Evolutionary conservation across 2,329 filamentous ascomycete genomes (phyloP).

Genomic region (Ascochyta rabiei): DNA sequence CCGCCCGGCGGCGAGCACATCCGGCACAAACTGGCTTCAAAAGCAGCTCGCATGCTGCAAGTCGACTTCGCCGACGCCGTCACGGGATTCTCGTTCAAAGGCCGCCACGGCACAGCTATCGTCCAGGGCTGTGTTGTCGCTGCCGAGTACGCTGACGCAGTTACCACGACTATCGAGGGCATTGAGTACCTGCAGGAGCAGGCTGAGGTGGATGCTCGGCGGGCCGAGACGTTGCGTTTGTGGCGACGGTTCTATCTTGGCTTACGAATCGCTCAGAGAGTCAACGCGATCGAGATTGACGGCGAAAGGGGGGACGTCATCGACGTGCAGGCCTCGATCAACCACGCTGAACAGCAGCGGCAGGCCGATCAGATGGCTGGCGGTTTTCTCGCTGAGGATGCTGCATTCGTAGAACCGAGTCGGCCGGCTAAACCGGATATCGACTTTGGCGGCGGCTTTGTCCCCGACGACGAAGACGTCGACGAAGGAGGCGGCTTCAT

Average conservation of each 20-base stretch:
- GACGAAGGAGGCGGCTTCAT: conserved; percentile 15
- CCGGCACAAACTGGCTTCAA: conserved; percentile 63
- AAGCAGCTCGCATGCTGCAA: conserved; percentile 75
- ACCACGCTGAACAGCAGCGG: conserved; percentile 34
- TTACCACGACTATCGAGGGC: conserved; percentile 71
- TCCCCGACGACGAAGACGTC: conserved; percentile 19
- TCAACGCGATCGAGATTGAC: conserved; percentile 61
- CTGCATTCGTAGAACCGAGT: conserved; percentile 46
- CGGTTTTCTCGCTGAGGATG: conserved; percentile 56
- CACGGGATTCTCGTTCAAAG: conserved; percentile 87
- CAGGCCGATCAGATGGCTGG: conserved; percentile 42
- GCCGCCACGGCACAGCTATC: conserved; percentile 83
- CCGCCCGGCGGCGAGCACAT: conserved; percentile 65
- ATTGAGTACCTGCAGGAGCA: conserved; percentile 70
- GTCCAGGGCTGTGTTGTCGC: conserved; percentile 80
- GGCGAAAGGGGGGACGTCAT: conserved; percentile 36
- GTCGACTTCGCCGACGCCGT: conserved; percentile 90
- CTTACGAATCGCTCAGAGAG: conserved; percentile 72
- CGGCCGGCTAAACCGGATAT: conserved; percentile 6
- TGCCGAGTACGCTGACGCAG: conserved; percentile 71
- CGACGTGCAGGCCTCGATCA: conserved; percentile 41
- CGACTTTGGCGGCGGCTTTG: conserved; percentile 28
- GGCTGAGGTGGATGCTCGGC: conserved; percentile 63
- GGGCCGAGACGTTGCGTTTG: conserved; percentile 56
- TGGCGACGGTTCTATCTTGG: conserved; percentile 68